Percentiles rank a stretch among this genome's conserved stretches.
Evolutionary conservation across 345 rosid species (phyloP).

Genomic region (Murraya paniculata): DNA sequence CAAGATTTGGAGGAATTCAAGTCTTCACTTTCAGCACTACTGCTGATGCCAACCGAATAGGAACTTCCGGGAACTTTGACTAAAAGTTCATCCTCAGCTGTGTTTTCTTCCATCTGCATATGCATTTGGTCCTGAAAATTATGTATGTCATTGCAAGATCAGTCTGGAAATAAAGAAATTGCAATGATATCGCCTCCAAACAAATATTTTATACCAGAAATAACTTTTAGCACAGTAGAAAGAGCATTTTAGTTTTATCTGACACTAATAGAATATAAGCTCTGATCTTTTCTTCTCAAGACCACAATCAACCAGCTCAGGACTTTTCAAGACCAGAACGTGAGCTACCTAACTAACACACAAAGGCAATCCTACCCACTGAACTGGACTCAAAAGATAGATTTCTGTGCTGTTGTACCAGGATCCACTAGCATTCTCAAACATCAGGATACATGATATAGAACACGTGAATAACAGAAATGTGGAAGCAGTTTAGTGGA

Average conservation of each 20-base stretch:
- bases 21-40: background rate
- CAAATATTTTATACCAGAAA: background rate
- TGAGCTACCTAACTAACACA: background rate
- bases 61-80: constrained; percentile 90
- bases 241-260: background rate
- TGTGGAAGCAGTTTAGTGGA: background rate
- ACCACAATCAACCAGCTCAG: background rate
- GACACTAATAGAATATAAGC: background rate
- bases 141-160: background rate
- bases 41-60: constrained; percentile 38
- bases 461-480: background rate
- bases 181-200: background rate
- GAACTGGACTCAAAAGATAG: background rate
- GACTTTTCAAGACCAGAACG: background rate
- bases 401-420: background rate
- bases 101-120: constrained; percentile 24
- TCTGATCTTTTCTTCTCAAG: background rate
- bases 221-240: background rate
- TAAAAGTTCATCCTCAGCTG: constrained; percentile 58
- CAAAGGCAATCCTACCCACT: background rate
- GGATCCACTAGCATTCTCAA: background rate
- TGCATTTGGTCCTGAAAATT: constrained; percentile 38
- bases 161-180: background rate
- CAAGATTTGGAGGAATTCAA: background rate
- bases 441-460: background rate